Base-by-base conservation (phyloP, 805 yeast species). In the Metschnikowia cerradonensis region DNA sequence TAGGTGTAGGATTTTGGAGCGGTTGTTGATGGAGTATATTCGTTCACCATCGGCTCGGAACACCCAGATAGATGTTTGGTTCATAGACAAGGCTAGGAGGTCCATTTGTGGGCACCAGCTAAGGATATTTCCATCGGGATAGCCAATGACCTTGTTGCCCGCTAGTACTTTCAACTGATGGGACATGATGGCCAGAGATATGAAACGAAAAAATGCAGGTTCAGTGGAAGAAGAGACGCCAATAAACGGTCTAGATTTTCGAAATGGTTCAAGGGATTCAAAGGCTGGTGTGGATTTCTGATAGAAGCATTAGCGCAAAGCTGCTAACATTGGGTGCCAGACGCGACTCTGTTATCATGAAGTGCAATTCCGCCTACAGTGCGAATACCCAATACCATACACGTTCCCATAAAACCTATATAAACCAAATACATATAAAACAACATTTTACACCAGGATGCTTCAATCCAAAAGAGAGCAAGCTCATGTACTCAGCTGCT, bases 61-160 rank as follows among this genome's bases (percentile, higher is more conserved):
- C 8, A 83, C 74, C 70, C 80, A 72, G 4, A 73, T 58, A 3
- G 78, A 82, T 63, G 50, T 70, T 52, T 59, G 67, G 59, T 50
- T 84, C 86, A 64, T 79, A 8, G 81, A 70, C 2, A 82, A 61
- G 6, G 82, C 77, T 33, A 84, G 54, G 32, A 81, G 69, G 54
- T 79, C 79, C 73, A 81, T 75, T 8, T 75, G 67, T 1, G 85
- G 84, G 58, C 83, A 80, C 74, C 78, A 75, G 38, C 70, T 67
- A 44, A 73, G 53, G 52, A 70, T 61, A 48, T 66, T 68, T 0
- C 76, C 76, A 52, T 73, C 77, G 36, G 70, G 60, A 37, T 62
- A 54, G 3, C 67, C 68, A 43, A 47, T 51, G 41, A 44, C 57
- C 32, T 48, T 54, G 32, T 56, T 55, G 20, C 49, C 30, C 15